phyloP scores from a whole-genome alignment of 2,329 filamentous ascomycete species.

The Stachybotrys echinatus region DNA sequence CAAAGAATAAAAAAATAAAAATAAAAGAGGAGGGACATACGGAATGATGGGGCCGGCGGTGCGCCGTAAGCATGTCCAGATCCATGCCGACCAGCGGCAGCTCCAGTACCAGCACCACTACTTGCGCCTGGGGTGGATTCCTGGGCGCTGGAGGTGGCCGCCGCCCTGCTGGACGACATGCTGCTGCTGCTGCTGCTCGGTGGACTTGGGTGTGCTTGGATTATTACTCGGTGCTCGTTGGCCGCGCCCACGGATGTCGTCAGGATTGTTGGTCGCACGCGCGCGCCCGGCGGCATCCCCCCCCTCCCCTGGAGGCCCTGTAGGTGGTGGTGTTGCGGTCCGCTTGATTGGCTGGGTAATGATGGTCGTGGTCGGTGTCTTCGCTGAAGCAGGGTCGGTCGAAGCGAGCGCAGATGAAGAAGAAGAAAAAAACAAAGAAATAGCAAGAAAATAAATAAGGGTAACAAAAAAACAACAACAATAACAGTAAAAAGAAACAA shows the following conservation, averaged over 20 bases:
- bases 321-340: not conserved
- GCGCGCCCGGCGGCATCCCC: too few species aligned
- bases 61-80: constrained; percentile 22
- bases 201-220: too few species aligned
- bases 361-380: too few species aligned
- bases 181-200: too few species aligned
- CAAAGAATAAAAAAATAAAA: not conserved
- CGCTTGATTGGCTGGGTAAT: too few species aligned
- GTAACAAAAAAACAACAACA: not conserved
- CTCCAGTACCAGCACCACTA: not conserved
- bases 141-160: not conserved
- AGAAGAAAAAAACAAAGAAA: not conserved
- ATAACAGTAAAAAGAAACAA: not conserved
- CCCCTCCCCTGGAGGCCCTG: too few species aligned
- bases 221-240: not conserved
- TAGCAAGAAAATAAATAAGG: not conserved
- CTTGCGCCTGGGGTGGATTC: not conserved
- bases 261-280: too few species aligned
- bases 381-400: too few species aligned
- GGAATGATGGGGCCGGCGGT: constrained; percentile 43
- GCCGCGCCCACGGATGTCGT: too few species aligned
- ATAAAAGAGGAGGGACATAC: constrained; percentile 29
- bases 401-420: not conserved
- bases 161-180: not conserved
- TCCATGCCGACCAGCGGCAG: not conserved